Base-by-base conservation (phyloP, 495 filamentous ascomycete species). In the Cercophora sp. region DNA sequence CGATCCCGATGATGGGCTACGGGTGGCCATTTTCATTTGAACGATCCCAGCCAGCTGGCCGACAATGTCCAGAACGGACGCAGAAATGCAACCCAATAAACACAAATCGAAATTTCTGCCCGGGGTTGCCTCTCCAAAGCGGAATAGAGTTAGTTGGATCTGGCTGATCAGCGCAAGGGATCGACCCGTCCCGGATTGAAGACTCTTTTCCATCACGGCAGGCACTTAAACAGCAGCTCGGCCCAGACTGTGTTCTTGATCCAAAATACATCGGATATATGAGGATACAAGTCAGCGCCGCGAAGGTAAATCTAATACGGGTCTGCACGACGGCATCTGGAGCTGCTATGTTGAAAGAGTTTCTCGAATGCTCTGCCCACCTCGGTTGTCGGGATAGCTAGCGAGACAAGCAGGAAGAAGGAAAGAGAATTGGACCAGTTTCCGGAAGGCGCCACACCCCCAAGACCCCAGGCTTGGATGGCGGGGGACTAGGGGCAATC, bases 101-200 rank as follows among this genome's bases (percentile, higher is more conserved):
- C 36, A 51, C 19, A 25, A 25, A 36, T 9, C 15, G 31, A 18
- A 4, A n/a, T n/a, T n/a, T n/a, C n/a, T n/a, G n/a, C n/a, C n/a
- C n/a, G n/a, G n/a, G n/a, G n/a, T n/a, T n/a, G n/a, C n/a, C 19
- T 22, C 23, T 51, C 42, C 31, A 43, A 44, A 27, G 32, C 24
- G 51, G 59, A 60, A 60, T 54, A 62, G 48, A 60, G 57, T 60
- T 62, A 53, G 47, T 27, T 46, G 60, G 53, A 60, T 60, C 52
- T 52, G 57, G 57, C 59, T n/a, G 62, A 65, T 65, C 62, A 46
- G 48, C 57, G 42, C 56, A 58, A 50, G 52, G 44, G 59, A 61
- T 58, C 56, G 52, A 47, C 51, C 48, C 44, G 45, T 23, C 43
- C 43, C 48, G 25, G 41, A 13, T 23, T 29, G 26, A 20, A 44